Percentiles rank a stretch among this genome's conserved stretches.
phyloP scores from a whole-genome alignment of 495 filamentous ascomycete genomes.

The Choiromyces venosus region DNA sequence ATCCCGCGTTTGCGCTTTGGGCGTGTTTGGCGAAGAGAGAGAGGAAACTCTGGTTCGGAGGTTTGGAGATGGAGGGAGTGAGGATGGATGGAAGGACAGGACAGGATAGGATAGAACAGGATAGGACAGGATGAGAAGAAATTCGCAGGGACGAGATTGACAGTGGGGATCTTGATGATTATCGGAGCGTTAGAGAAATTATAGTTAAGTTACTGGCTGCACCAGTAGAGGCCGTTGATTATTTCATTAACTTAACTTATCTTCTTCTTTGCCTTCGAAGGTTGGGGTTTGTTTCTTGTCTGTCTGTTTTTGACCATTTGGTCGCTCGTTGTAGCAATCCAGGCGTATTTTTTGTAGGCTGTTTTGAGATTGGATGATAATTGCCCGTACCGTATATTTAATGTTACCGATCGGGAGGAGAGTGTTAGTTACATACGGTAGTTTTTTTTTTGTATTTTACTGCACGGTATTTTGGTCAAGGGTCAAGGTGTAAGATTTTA shows the following conservation, averaged over 20 bases:
- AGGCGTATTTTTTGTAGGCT: background rate
- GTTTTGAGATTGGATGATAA: background rate
- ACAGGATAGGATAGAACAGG: background rate
- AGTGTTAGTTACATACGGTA: background rate
- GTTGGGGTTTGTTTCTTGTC: background rate
- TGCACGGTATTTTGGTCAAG: background rate
- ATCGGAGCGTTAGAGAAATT: background rate
- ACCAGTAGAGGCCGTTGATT: background rate
- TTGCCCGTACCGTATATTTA: background rate
- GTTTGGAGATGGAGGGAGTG: background rate
- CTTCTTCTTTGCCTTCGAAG: too few species aligned
- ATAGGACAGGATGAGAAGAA: background rate
- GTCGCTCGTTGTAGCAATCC: background rate
- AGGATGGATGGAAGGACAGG: background rate
- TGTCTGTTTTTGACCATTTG: background rate
- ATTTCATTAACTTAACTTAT: too few species aligned
- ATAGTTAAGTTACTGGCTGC: background rate
- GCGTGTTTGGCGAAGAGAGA: background rate
- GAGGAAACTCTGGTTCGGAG: background rate
- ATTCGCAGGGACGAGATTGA: background rate
- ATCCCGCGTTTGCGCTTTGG: background rate
- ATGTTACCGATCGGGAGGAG: background rate
- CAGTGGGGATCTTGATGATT: background rate
- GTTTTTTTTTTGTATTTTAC: too few species aligned
- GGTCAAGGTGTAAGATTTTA: background rate